phyloP scores from a whole-genome alignment of 192 early-diverging fungal genomes.

The Chytriomyces confervae region DNA sequence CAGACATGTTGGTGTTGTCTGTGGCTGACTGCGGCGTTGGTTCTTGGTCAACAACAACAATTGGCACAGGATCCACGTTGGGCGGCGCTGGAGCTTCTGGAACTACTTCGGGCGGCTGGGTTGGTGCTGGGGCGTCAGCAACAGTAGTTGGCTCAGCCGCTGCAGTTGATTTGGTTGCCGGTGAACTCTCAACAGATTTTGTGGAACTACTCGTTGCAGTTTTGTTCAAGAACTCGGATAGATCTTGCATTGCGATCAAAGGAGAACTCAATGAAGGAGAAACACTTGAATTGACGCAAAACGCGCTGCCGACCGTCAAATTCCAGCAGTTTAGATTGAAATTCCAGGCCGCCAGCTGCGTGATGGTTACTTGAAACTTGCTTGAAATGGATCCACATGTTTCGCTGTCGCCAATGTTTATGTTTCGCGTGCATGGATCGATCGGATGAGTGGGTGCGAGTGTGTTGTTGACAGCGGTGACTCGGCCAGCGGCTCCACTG shows the following conservation, averaged over 20 bases:
- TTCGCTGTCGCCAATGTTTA: background rate
- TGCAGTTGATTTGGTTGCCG: background rate
- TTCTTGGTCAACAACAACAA: background rate
- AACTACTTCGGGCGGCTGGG: background rate
- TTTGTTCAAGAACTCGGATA: background rate
- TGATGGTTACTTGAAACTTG: background rate
- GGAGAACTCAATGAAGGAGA: background rate
- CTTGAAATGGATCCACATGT: background rate
- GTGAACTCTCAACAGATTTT: background rate
- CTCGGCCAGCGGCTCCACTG: background rate
- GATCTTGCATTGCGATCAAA: background rate
- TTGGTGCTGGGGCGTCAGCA: background rate
- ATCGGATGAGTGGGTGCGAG: background rate
- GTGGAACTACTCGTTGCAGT: background rate
- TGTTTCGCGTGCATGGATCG: background rate
- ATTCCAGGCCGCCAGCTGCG: background rate
- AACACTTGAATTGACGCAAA: background rate
- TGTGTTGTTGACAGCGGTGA: background rate
- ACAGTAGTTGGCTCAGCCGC: background rate
- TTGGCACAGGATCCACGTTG: background rate
- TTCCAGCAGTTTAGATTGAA: conserved; percentile 2
- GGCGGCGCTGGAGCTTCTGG: background rate
- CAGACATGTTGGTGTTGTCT: background rate
- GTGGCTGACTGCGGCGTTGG: background rate
- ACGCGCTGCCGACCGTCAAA: background rate